phyloP scores from a whole-genome alignment of 805 yeast species.

The Kluyveromyces nonfermentans region DNA sequence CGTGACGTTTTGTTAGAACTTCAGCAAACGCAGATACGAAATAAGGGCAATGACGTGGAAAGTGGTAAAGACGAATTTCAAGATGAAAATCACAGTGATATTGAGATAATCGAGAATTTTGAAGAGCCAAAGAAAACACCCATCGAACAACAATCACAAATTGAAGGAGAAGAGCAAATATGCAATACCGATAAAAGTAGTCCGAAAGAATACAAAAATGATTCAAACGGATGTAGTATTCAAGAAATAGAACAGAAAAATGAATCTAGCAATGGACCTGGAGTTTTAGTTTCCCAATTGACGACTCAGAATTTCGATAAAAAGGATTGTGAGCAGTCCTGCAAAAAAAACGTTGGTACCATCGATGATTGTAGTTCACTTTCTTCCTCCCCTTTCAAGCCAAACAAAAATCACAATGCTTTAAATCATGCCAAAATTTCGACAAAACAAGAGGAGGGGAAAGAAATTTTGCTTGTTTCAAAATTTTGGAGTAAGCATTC shows the following conservation, averaged over 20 bases:
- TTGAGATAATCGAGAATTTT: constrained; percentile 25
- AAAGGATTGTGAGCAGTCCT: too few relatives aligned
- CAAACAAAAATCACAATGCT: neutral
- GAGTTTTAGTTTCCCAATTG: too few relatives aligned
- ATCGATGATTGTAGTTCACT: neutral
- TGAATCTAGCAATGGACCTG: too few relatives aligned
- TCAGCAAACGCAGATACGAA: constrained; percentile 14
- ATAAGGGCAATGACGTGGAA: constrained; percentile 1
- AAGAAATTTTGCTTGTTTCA: too few relatives aligned
- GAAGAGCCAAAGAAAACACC: neutral
- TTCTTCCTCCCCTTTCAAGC: neutral
- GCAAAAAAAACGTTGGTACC: too few relatives aligned
- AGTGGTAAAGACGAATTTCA: neutral
- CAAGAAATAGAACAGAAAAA: too few relatives aligned
- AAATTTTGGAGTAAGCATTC: neutral
- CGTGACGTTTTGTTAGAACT: constrained; percentile 17
- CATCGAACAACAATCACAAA: neutral
- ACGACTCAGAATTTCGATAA: too few relatives aligned
- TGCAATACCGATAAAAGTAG: neutral
- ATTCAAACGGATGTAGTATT: too few relatives aligned
- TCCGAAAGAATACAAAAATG: neutral
- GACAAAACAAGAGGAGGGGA: neutral
- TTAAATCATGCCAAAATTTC: neutral
- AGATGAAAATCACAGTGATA: constrained; percentile 20
- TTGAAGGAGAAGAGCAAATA: neutral